Evolutionary conservation across 2,329 filamentous ascomycete species (phyloP).

Genomic region (Zasmidium angulare): DNA sequence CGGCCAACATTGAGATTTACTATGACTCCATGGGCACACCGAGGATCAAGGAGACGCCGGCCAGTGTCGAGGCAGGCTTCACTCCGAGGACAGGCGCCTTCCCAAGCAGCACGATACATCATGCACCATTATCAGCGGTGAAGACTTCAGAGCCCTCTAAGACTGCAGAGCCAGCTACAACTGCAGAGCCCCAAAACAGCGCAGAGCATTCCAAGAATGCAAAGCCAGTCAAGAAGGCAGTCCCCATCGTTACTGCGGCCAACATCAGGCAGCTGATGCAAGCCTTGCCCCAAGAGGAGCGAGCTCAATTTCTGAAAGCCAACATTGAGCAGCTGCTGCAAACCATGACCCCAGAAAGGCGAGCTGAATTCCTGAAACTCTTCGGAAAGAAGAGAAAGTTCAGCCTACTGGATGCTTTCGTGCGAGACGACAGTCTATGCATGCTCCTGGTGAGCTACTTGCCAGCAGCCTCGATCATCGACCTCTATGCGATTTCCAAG

Average conservation of each 20-base stretch:
- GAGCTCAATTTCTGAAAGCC: no score
- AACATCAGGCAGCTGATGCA: no score
- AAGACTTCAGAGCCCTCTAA: no score
- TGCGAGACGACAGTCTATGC: constrained; percentile 49
- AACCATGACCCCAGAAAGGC: no score
- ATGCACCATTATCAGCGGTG: neutral
- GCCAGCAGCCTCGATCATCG: constrained; percentile 57
- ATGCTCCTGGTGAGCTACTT: constrained; percentile 58
- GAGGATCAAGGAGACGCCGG: constrained; percentile 11
- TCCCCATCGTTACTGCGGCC: no score
- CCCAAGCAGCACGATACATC: neutral
- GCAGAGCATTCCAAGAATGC: no score
- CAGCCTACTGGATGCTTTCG: constrained; percentile 37
- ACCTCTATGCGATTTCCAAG: constrained; percentile 64
- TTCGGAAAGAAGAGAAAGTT: constrained; percentile 21
- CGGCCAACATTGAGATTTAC: constrained; percentile 19
- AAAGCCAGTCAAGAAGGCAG: no score
- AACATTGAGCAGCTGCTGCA: neutral
- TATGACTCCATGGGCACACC: constrained; percentile 25
- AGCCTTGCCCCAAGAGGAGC: no score
- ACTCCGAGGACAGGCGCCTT: constrained; percentile 3
- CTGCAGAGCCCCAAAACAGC: no score
- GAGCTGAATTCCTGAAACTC: neutral
- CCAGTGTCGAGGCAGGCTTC: neutral
- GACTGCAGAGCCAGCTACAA: no score